These are phyloP conservation scores for Akebia trifoliata DNA, from an alignment of 164 flowering plant species.

Conservation along the genomic window DNA sequence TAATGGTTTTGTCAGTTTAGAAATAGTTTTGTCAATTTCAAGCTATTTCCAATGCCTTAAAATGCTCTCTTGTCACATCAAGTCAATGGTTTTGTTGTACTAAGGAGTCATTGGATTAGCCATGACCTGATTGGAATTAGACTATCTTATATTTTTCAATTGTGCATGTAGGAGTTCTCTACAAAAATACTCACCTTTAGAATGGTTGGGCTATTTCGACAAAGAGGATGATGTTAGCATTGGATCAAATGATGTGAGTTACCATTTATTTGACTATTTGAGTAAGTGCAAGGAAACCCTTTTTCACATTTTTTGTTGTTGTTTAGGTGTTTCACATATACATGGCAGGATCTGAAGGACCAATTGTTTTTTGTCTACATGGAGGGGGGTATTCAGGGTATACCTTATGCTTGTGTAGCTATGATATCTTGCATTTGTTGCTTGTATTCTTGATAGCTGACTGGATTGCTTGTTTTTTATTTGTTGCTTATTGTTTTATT, in stretches of 20 bases:
- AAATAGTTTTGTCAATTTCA: no score
- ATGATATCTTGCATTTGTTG: not conserved
- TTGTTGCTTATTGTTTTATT: not conserved
- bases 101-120: not conserved
- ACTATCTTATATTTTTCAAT: not conserved
- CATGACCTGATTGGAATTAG: not conserved
- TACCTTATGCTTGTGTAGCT: constrained; percentile 2
- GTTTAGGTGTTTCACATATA: constrained; percentile 87
- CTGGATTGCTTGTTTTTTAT: not conserved
- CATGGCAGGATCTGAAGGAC: constrained; percentile 82
- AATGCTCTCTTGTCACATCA: no score
- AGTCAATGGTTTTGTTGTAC: no score
- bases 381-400: constrained; percentile 99
- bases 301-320: constrained; percentile 13
- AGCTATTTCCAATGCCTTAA: no score
- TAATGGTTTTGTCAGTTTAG: no score
- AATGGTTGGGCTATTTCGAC: constrained; percentile 72
- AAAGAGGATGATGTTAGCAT: constrained; percentile 57
- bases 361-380: constrained; percentile 87
- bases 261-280: not conserved
- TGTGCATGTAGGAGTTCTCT: constrained; percentile 38
- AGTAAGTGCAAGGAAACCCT: not conserved
- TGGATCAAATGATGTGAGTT: constrained; percentile 49
- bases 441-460: not conserved
- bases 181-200: constrained; percentile 54